These are phyloP conservation scores for Exobasidium rhododendri DNA, from an alignment of 1,284 basidiomycete species.

Conservation along the genomic window DNA sequence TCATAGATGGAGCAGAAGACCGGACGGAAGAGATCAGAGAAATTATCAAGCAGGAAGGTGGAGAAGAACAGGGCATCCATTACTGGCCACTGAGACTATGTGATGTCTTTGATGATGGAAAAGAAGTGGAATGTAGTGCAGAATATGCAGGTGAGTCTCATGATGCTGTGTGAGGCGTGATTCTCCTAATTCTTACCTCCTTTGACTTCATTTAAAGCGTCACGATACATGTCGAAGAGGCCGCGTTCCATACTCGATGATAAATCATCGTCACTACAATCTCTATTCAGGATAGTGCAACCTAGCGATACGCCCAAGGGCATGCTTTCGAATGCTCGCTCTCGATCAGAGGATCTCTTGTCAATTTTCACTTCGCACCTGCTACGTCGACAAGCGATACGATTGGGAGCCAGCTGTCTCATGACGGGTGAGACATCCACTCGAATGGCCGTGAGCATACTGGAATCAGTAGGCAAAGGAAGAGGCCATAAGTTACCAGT, in stretches of 20 bases:
- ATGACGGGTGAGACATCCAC: conserved; percentile 37
- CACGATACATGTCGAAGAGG: background rate
- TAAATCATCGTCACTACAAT: conserved; percentile 14
- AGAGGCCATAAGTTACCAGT: conserved; percentile 47
- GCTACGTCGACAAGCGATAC: conserved; percentile 25
- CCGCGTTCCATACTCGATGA: conserved; percentile 15
- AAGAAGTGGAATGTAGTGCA: conserved; percentile 9
- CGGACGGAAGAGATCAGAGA: conserved; percentile 21
- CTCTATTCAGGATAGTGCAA: conserved; percentile 25
- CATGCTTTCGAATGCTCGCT: conserved; percentile 30
- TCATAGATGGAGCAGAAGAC: conserved; percentile 16
- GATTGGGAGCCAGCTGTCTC: conserved; percentile 30
- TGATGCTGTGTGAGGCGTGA: too few relatives aligned
- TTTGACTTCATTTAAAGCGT: background rate
- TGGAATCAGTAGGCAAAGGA: conserved; percentile 42
- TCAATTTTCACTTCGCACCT: conserved; percentile 28
- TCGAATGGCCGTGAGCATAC: conserved; percentile 34
- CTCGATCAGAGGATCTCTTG: conserved; percentile 42
- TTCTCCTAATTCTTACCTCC: conserved; percentile 9
- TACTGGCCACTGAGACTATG: conserved; percentile 32
- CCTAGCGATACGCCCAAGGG: conserved; percentile 27
- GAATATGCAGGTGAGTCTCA: conserved; percentile 1
- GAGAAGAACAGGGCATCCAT: conserved; percentile 21
- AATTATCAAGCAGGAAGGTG: conserved; percentile 28
- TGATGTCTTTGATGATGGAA: conserved; percentile 23